Base-by-base conservation (phyloP, 495 filamentous ascomycete species). In the Podospora sp. region DNA sequence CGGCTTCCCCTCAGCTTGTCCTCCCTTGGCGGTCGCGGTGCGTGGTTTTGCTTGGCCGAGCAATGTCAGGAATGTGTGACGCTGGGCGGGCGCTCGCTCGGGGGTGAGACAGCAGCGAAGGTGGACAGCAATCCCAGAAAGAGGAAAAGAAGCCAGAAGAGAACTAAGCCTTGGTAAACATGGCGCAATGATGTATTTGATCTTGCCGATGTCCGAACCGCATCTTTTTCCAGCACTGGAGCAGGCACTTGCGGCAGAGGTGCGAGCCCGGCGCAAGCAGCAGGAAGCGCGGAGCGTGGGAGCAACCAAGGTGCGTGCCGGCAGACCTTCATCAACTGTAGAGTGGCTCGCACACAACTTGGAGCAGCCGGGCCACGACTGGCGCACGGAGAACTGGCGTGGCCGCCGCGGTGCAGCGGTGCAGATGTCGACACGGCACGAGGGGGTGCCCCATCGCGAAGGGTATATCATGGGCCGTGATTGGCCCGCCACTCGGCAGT, bases 101-200 rank as follows among this genome's bases (percentile, higher is more conserved):
- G 40, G 29, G 11, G 40, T 18, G 40, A 46, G 40, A 46, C 40
- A 46, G 5, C 40, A 46, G 16, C 11, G 11, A 46, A 2, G 52
- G 26, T 14, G 46, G 61, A 21, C 24, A 40, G 52, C 21, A 62
- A 62, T 50, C 35, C 60, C 51, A 57, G 63, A 58, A 57, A 50
- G 24, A 26, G 33, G 26, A 35, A 25, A 25, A 29, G 62, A 29
- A 26, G 40, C 49, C n/a, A n/a, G n/a, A n/a, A n/a, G n/a, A 52
- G 35, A 49, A 40, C 46, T 22, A 27, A 26, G 62, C 35, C 26
- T n/a, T 33, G 65, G 60, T 68, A 58, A 59, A 68, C 60, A 62
- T 14, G 65, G 59, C 65, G 60, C 49, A 52, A 29, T 50, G 33
- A 35, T 68, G 21, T 68, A 68, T 68, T 58, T 68, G 65, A 62